These are phyloP conservation scores for Wallacemonas rigidus DNA, from an alignment of 208 protist genomes.

Conservation along the genomic window DNA sequence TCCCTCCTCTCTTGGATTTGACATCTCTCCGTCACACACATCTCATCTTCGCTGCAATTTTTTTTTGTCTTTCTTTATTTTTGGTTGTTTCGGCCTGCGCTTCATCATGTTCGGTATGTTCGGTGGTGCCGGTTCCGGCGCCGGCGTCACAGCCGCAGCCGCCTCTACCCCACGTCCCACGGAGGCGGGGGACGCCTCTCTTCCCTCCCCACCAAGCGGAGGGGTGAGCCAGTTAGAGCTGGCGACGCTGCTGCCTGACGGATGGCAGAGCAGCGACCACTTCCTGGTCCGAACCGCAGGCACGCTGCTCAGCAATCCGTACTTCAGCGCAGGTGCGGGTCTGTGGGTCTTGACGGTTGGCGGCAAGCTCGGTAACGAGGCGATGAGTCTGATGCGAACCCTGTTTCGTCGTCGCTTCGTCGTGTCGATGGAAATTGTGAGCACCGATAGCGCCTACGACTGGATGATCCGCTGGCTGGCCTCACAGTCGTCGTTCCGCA, in stretches of 20 bases:
- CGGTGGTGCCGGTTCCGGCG: conserved; percentile 12
- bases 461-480: conserved; percentile 90
- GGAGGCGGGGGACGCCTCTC: conserved; percentile 7
- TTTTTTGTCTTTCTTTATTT: conserved; percentile 17
- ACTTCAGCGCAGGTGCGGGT: conserved; percentile 87
- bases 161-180: background rate
- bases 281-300: conserved; percentile 38
- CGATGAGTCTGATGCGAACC: conserved; percentile 36
- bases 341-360: conserved; percentile 86
- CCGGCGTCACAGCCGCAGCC: background rate
- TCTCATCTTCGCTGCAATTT: too few species aligned
- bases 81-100: background rate
- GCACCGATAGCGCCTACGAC: conserved; percentile 68
- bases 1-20: too few species aligned
- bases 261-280: conserved; percentile 55
- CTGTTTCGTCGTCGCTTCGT: conserved; percentile 66
- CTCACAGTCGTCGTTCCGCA: conserved; percentile 56
- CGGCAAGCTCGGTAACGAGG: conserved; percentile 44
- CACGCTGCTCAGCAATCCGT: conserved; percentile 74
- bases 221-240: conserved; percentile 46
- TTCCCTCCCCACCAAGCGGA: background rate
- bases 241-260: conserved; percentile 50
- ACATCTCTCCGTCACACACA: too few species aligned
- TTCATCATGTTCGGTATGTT: conserved; percentile 18
- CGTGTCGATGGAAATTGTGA: conserved; percentile 87